Evolutionary conservation across 108 stramenopile species (phyloP).

Genomic region (Pseudonitzschia pungens): DNA sequence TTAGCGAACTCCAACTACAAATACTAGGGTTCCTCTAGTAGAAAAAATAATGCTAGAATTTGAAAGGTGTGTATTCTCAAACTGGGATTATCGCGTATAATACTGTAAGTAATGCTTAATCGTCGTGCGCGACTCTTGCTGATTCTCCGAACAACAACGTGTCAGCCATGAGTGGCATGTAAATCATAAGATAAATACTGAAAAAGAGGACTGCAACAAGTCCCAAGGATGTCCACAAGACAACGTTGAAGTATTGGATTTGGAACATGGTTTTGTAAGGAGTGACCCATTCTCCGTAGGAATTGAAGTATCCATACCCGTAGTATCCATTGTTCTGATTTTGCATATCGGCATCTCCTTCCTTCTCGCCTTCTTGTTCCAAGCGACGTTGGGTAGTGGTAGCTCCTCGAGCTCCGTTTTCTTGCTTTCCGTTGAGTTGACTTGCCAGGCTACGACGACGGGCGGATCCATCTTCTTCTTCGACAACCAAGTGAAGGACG

Average conservation of each 20-base stretch:
- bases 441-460: slow-evolving; percentile 37
- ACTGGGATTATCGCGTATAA: background rate
- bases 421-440: slow-evolving; percentile 52
- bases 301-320: slow-evolving; percentile 68
- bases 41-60: no score
- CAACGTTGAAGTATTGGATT: slow-evolving; percentile 88
- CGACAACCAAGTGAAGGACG: slow-evolving; percentile 79
- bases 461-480: slow-evolving; percentile 50
- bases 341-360: slow-evolving; percentile 26
- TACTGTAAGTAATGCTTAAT: slow-evolving; percentile 27
- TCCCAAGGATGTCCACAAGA: slow-evolving; percentile 81
- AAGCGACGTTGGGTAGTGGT: slow-evolving; percentile 19
- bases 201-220: slow-evolving; percentile 57
- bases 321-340: slow-evolving; percentile 49
- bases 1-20: no score
- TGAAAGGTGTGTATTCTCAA: background rate
- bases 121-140: slow-evolving; percentile 66
- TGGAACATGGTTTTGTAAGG: slow-evolving; percentile 86
- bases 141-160: slow-evolving; percentile 83
- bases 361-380: slow-evolving; percentile 16
- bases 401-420: slow-evolving; percentile 25
- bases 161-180: slow-evolving; percentile 82
- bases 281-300: slow-evolving; percentile 51
- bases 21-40: no score
- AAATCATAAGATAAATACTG: slow-evolving; percentile 62